A percentile compares a stretch with the other conserved stretches of the same genome.
Evolutionary conservation across 192 early-diverging fungal genomes (phyloP).

Genomic region (Spinellus fusiger): DNA sequence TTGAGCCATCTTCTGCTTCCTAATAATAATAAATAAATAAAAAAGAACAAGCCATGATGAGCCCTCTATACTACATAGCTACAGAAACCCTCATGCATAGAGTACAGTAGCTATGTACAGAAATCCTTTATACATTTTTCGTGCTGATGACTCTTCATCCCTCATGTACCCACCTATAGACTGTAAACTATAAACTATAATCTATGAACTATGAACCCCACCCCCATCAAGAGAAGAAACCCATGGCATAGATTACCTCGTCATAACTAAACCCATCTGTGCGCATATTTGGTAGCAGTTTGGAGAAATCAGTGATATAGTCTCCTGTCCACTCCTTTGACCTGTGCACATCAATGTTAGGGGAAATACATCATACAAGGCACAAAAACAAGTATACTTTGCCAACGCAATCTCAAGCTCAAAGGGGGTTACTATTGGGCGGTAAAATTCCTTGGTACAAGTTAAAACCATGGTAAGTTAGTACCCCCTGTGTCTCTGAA

Average conservation of each 20-base stretch:
- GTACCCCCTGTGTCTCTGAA: too few relatives aligned
- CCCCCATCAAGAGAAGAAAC: not conserved
- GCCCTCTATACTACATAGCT: not conserved
- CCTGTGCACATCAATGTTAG: slow-evolving; percentile 18
- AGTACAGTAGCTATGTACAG: too few relatives aligned
- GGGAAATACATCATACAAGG: not conserved
- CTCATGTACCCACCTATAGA: too few relatives aligned
- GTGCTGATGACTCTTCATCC: not conserved
- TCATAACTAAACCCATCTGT: slow-evolving; percentile 29
- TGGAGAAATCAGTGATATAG: slow-evolving; percentile 64
- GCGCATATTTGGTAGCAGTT: slow-evolving; percentile 43
- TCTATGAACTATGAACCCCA: too few relatives aligned
- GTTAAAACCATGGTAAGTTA: not conserved
- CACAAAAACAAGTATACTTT: slow-evolving; percentile 21
- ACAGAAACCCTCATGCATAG: slow-evolving; percentile 7
- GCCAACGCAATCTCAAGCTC: slow-evolving; percentile 81
- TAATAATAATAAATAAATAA: slow-evolving; percentile 3
- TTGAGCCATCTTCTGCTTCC: slow-evolving; percentile 34
- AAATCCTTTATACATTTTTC: not conserved
- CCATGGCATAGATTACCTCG: slow-evolving; percentile 25
- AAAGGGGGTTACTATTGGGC: slow-evolving; percentile 90
- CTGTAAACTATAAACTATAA: too few relatives aligned
- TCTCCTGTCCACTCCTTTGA: slow-evolving; percentile 66
- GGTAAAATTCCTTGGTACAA: slow-evolving; percentile 65
- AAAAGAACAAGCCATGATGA: not conserved